These are phyloP conservation scores for Phaeotremella fagi DNA, from an alignment of 768 basidiomycete species.

Conservation along the genomic window DNA sequence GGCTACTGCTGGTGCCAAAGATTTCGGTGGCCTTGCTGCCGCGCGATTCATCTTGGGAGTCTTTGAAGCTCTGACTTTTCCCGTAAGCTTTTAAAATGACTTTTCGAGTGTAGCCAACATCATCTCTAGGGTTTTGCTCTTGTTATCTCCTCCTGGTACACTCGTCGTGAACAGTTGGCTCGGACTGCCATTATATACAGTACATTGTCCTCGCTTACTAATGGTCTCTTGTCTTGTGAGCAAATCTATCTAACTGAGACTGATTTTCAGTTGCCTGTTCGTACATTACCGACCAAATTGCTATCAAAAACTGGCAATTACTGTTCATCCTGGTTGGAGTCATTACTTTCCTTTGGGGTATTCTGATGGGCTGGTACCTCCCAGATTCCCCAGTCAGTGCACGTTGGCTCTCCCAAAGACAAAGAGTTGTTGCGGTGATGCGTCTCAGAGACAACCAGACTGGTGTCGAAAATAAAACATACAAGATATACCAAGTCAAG, in stretches of 20 bases:
- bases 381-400: slow-evolving; percentile 27
- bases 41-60: slow-evolving; percentile 31
- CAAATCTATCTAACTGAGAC: not conserved
- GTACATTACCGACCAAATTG: not conserved
- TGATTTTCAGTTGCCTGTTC: not conserved
- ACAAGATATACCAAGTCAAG: slow-evolving; percentile 21
- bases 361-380: slow-evolving; percentile 23
- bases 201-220: slow-evolving; percentile 32
- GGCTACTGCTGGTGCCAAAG: slow-evolving; percentile 14
- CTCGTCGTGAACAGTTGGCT: slow-evolving; percentile 25
- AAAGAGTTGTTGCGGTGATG: slow-evolving; percentile 25
- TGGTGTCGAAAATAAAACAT: slow-evolving; percentile 31
- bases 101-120: not conserved
- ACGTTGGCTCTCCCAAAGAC: slow-evolving; percentile 33
- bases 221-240: slow-evolving; percentile 28
- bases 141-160: slow-evolving; percentile 28
- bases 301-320: slow-evolving; percentile 23
- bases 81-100: not conserved
- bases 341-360: slow-evolving; percentile 25
- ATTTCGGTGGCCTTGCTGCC: slow-evolving; percentile 16
- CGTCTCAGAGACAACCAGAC: slow-evolving; percentile 25
- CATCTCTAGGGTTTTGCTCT: slow-evolving; percentile 11
- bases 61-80: slow-evolving; percentile 28
- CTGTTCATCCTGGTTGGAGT: slow-evolving; percentile 31
- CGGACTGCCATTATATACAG: slow-evolving; percentile 33